A percentile compares a stretch with the other conserved stretches of the same genome.
phyloP scores from a whole-genome alignment of 495 filamentous ascomycete genomes.

The Antarctomyces pellizariae region DNA sequence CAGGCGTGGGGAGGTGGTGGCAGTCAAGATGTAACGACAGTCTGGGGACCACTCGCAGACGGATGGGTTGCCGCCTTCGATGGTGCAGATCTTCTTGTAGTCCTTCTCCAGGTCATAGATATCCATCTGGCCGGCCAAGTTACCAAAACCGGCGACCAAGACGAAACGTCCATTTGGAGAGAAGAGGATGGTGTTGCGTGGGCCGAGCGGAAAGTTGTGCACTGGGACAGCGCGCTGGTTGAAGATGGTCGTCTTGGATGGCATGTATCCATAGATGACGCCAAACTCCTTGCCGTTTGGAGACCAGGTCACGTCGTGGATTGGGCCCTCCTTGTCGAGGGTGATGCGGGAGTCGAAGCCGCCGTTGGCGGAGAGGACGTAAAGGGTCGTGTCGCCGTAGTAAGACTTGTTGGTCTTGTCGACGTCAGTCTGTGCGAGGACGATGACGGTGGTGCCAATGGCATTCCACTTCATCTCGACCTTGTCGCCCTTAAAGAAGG shows the following conservation, averaged over 20 bases:
- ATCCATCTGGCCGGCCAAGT: slow-evolving; percentile 91
- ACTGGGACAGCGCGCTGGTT: slow-evolving; percentile 59
- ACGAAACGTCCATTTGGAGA: slow-evolving; percentile 86
- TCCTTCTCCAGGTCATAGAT: slow-evolving; percentile 88
- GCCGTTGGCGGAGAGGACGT: slow-evolving; percentile 78
- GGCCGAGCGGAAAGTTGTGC: slow-evolving; percentile 62
- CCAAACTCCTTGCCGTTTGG: slow-evolving; percentile 92
- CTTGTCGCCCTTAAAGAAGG: slow-evolving; percentile 97
- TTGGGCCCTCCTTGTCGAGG: slow-evolving; percentile 91
- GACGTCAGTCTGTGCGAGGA: slow-evolving; percentile 92
- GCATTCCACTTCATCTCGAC: slow-evolving; percentile 95
- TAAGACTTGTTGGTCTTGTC: slow-evolving; percentile 97
- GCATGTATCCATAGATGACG: slow-evolving; percentile 94
- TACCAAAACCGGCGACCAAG: slow-evolving; percentile 88
- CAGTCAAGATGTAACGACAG: slow-evolving; percentile 82
- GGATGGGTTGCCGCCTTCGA: slow-evolving; percentile 86
- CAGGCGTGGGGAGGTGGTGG: slow-evolving; percentile 81
- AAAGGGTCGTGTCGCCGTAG: slow-evolving; percentile 94
- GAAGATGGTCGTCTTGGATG: slow-evolving; percentile 92
- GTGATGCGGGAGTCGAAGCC: slow-evolving; percentile 79
- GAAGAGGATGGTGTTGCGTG: slow-evolving; percentile 86
- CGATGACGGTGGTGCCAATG: slow-evolving; percentile 71
- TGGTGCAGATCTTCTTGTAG: slow-evolving; percentile 72
- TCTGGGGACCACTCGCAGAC: slow-evolving; percentile 94
- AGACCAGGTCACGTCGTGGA: slow-evolving; percentile 96